Conservation (phyloP, 352 stramenopile species). For the Aphanomyces cochlioides region DNA sequence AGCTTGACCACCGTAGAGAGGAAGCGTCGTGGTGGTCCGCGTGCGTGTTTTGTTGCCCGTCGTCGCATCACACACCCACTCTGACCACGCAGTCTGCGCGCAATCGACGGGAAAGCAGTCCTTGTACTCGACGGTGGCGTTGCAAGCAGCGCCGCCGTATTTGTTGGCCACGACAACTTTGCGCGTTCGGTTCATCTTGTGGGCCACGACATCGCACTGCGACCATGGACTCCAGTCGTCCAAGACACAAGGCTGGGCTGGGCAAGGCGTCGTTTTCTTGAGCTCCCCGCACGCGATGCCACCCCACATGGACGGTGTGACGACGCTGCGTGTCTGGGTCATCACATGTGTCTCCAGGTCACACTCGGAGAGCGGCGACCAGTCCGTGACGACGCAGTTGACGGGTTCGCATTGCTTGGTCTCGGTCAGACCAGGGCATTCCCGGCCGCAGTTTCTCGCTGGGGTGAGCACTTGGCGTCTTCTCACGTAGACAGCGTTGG, state of each 20-base stretch:
- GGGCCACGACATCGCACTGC: slow-evolving; percentile 42
- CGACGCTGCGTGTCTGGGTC: slow-evolving; percentile 39
- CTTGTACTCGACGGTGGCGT: slow-evolving; percentile 4
- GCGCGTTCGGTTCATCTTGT: slow-evolving; percentile 34
- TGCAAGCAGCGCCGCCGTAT: slow-evolving; percentile 10
- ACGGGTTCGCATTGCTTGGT: slow-evolving; percentile 42
- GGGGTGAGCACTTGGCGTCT: background rate
- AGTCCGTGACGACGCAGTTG: slow-evolving; percentile 45
- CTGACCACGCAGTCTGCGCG: slow-evolving; percentile 39
- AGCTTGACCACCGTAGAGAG: slow-evolving; percentile 38
- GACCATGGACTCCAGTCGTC: slow-evolving; percentile 29
- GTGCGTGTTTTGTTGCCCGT: slow-evolving; percentile 52
- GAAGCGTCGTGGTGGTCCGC: slow-evolving; percentile 37
- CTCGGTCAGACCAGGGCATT: slow-evolving; percentile 42
- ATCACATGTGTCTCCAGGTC: slow-evolving; percentile 40
- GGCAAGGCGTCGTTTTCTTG: slow-evolving; percentile 39
- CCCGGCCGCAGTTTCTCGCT: slow-evolving; percentile 39
- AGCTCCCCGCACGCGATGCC: slow-evolving; percentile 40
- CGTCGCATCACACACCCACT: slow-evolving; percentile 37
- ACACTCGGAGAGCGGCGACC: slow-evolving; percentile 45
- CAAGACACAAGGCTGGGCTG: slow-evolving; percentile 18
- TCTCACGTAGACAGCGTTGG: background rate
- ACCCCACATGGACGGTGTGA: slow-evolving; percentile 38
- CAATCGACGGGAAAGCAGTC: slow-evolving; percentile 12
- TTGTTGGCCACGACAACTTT: background rate